These are phyloP conservation scores for Calonectria pteridis DNA, from an alignment of 2,329 filamentous ascomycete genomes.

Conservation along the genomic window DNA sequence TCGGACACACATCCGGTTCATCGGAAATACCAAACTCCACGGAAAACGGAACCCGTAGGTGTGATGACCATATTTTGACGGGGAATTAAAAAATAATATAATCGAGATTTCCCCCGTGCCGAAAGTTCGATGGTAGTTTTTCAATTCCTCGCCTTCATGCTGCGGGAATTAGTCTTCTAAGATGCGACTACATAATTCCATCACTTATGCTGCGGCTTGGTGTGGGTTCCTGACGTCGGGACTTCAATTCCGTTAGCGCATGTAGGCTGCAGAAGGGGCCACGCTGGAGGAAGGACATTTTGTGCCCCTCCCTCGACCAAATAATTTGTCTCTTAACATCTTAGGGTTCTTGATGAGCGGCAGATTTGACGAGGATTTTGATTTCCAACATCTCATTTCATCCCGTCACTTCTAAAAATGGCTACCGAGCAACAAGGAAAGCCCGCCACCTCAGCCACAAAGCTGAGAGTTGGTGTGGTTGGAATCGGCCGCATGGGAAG, in stretches of 20 bases:
- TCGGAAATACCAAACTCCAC: not conserved
- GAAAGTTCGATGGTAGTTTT: not conserved
- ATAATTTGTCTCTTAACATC: not conserved
- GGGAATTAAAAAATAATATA: not conserved
- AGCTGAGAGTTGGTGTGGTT: not conserved
- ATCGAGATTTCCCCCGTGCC: not conserved
- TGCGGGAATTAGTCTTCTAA: not conserved
- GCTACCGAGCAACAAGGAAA: not conserved
- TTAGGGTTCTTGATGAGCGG: not conserved
- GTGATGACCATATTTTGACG: not conserved
- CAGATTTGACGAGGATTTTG: not conserved
- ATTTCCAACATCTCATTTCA: not conserved
- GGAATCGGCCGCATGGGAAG: not conserved
- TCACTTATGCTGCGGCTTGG: not conserved
- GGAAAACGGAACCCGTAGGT: not conserved
- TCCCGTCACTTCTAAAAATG: not conserved
- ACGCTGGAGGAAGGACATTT: not conserved
- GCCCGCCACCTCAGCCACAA: not conserved
- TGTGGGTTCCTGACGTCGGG: not conserved
- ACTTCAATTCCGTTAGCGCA: not conserved
- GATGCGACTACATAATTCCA: not conserved
- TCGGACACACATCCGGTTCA: not conserved
- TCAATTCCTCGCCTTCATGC: not conserved
- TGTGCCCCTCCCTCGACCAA: not conserved
- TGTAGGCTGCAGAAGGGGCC: not conserved